phyloP scores from a whole-genome alignment of 805 yeast species.

The Lachancea cidri region DNA sequence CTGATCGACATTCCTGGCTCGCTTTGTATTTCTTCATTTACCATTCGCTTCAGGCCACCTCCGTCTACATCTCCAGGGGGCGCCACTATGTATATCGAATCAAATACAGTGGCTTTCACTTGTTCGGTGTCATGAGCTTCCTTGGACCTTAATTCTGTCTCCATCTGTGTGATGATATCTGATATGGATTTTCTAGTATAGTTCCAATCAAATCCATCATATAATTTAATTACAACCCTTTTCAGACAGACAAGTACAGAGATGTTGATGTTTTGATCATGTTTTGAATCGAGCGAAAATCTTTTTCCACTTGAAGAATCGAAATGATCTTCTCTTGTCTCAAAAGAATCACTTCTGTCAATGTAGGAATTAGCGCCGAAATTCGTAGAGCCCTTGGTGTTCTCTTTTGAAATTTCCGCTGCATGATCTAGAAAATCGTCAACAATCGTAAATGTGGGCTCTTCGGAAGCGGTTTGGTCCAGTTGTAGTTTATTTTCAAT shows the following conservation, averaged over 20 bases:
- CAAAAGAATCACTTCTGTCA: neutral
- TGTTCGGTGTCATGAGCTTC: slow-evolving; percentile 7
- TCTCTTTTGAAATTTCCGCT: neutral
- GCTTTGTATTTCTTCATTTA: slow-evolving; percentile 48
- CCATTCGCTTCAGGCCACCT: slow-evolving; percentile 41
- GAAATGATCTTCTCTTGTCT: slow-evolving; percentile 3
- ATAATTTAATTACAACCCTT: slow-evolving; percentile 43
- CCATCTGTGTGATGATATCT: slow-evolving; percentile 60
- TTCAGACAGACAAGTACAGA: neutral
- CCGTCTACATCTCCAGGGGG: slow-evolving; percentile 44
- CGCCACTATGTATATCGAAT: slow-evolving; percentile 69
- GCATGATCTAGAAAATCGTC: slow-evolving; percentile 1
- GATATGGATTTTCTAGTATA: slow-evolving; percentile 63
- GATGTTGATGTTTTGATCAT: neutral
- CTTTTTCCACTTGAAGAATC: too few relatives aligned
- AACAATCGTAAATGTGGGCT: neutral
- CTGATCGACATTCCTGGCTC: slow-evolving; percentile 22
- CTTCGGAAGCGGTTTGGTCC: neutral
- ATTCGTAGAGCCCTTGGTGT: slow-evolving; percentile 1
- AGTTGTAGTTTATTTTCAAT: slow-evolving; percentile 8
- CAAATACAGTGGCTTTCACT: slow-evolving; percentile 36
- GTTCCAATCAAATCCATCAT: slow-evolving; percentile 93
- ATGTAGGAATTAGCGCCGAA: neutral
- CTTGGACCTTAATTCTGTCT: slow-evolving; percentile 33
- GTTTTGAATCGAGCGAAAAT: neutral